These are phyloP conservation scores for Cenchrus fungigraminus DNA, from an alignment of 176 grass and related monocot species.

Conservation along the genomic window DNA sequence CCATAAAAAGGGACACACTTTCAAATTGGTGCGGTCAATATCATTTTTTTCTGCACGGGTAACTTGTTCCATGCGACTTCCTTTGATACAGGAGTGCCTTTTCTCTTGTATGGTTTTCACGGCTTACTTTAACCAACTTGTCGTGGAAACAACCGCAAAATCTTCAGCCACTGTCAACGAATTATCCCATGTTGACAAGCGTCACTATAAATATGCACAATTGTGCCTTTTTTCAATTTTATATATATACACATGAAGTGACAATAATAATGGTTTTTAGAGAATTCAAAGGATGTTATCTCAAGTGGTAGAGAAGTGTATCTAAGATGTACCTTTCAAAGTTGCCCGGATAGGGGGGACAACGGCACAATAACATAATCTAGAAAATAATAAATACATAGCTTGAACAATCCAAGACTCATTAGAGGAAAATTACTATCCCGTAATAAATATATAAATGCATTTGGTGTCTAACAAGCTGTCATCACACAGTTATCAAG, in stretches of 20 bases:
- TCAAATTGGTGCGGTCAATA: conserved; percentile 8
- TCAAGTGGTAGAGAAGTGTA: background rate
- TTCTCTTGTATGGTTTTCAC: conserved; percentile 8
- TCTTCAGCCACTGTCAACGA: conserved; percentile 25
- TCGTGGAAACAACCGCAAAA: conserved; percentile 39
- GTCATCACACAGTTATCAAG: no score
- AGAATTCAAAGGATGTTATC: conserved; percentile 4
- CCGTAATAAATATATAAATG: no score
- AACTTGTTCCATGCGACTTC: conserved; percentile 32
- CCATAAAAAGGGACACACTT: background rate
- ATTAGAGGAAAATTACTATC: background rate
- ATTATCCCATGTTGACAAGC: conserved; percentile 44
- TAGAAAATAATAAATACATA: background rate
- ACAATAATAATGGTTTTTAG: background rate
- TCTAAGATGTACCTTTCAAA: background rate
- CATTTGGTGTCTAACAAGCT: no score
- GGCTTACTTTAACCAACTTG: conserved; percentile 42
- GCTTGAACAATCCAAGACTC: background rate
- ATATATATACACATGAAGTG: background rate
- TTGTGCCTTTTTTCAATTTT: background rate
- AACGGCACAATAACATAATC: background rate
- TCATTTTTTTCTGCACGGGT: background rate
- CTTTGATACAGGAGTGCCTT: background rate
- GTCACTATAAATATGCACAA: background rate
- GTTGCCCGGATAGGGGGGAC: background rate